Percentiles rank a stretch among this genome's conserved stretches.
phyloP scores from a whole-genome alignment of 257 asterid species.

The Solanum verrucosum region DNA sequence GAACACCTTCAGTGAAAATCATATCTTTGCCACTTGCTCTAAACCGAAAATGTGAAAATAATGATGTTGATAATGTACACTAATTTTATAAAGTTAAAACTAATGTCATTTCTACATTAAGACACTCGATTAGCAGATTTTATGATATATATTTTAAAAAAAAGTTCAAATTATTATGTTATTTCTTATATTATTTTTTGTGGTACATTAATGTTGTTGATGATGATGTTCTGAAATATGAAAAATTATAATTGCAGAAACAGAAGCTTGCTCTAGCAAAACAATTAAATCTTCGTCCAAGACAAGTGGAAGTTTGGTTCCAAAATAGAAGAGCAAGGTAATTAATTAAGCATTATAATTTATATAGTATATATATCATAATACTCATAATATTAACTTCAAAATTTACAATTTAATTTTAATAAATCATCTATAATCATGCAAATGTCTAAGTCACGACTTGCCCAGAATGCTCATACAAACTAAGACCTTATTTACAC shows the following conservation, averaged over 20 bases:
- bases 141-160: too few species aligned
- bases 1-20: background rate
- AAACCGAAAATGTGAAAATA: too few species aligned
- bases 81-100: too few species aligned
- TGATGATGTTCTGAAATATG: background rate
- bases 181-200: background rate
- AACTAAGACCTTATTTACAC: background rate
- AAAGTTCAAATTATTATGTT: background rate
- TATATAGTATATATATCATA: background rate
- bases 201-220: background rate
- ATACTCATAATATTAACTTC: background rate
- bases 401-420: background rate
- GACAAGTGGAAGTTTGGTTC: conserved; percentile 97
- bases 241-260: conserved; percentile 35
- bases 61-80: too few species aligned
- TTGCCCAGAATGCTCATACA: background rate
- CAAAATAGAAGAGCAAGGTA: conserved; percentile 96
- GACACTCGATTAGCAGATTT: background rate
- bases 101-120: too few species aligned
- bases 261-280: conserved; percentile 75
- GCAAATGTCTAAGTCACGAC: background rate
- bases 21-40: background rate
- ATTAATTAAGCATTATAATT: background rate
- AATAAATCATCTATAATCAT: background rate
- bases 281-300: conserved; percentile 79